Percentiles rank a stretch among this genome's conserved stretches.
Conservation (phyloP, 2,329 filamentous ascomycete species). For the Cytospora chrysosperma region DNA sequence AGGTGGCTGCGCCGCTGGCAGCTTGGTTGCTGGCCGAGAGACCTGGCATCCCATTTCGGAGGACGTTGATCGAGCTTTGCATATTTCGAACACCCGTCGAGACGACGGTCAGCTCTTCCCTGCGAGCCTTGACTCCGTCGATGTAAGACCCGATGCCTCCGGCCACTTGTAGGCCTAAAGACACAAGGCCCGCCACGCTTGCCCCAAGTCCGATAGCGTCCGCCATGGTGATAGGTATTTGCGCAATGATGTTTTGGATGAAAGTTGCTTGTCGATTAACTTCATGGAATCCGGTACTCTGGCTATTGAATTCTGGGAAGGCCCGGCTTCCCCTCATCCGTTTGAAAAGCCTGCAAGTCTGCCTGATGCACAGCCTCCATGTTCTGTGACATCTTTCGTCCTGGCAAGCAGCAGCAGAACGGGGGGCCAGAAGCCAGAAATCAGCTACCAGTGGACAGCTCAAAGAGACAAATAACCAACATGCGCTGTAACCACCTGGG, state of each 20-base stretch:
- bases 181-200: background rate
- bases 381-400: background rate
- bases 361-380: background rate
- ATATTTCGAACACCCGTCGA: background rate
- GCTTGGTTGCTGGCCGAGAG: background rate
- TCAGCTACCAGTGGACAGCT: too few species aligned
- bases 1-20: background rate
- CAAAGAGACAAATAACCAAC: too few species aligned
- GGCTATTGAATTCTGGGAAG: background rate
- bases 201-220: background rate
- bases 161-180: background rate
- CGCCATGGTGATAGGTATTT: background rate
- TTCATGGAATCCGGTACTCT: background rate
- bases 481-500: background rate
- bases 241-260: background rate
- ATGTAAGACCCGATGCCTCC: too few species aligned
- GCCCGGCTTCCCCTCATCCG: background rate
- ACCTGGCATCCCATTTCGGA: background rate
- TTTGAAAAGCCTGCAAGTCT: background rate
- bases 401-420: background rate
- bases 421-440: too few species aligned
- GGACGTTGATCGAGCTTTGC: background rate
- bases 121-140: background rate
- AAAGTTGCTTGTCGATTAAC: background rate
- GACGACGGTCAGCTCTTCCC: background rate